A percentile compares a stretch with the other conserved stretches of the same genome.
These are phyloP conservation scores for Talaromyces funiculosus DNA, from an alignment of 2,329 filamentous ascomycete species.

Conservation along the genomic window DNA sequence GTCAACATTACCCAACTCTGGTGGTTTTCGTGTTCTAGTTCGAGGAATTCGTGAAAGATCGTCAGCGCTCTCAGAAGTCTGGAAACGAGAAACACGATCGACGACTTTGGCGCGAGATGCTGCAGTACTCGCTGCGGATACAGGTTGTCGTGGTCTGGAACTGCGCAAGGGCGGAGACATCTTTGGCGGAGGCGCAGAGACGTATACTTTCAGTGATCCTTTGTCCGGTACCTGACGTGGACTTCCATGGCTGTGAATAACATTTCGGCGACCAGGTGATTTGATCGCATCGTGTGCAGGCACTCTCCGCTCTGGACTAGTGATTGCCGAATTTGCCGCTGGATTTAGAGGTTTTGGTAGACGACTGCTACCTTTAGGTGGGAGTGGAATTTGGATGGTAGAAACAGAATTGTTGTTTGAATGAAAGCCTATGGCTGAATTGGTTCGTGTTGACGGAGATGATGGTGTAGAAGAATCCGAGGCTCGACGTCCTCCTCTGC, in stretches of 20 bases:
- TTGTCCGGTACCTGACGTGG: constrained; percentile 45
- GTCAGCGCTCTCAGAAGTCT: constrained; percentile 30
- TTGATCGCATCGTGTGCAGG: constrained; percentile 27
- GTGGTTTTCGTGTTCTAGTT: constrained; percentile 42
- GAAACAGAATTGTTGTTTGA: constrained; percentile 17
- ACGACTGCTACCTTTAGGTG: constrained; percentile 37
- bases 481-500: constrained; percentile 34
- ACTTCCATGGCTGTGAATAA: constrained; percentile 28
- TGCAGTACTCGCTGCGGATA: constrained; percentile 68
- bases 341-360: constrained; percentile 32
- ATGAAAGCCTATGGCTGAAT: constrained; percentile 29
- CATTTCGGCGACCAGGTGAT: constrained; percentile 32
- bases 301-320: constrained; percentile 24
- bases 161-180: constrained; percentile 74
- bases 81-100: constrained; percentile 49
- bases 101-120: constrained; percentile 62
- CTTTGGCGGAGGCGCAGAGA: constrained; percentile 64
- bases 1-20: constrained; percentile 70
- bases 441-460: constrained; percentile 28
- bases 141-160: constrained; percentile 72
- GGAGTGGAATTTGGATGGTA: constrained; percentile 26
- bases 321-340: constrained; percentile 13
- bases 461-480: constrained; percentile 37
- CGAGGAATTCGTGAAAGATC: constrained; percentile 28
- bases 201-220: constrained; percentile 64